Conservation (phyloP, 805 yeast species). For the Yamadazyma phyllophila region DNA sequence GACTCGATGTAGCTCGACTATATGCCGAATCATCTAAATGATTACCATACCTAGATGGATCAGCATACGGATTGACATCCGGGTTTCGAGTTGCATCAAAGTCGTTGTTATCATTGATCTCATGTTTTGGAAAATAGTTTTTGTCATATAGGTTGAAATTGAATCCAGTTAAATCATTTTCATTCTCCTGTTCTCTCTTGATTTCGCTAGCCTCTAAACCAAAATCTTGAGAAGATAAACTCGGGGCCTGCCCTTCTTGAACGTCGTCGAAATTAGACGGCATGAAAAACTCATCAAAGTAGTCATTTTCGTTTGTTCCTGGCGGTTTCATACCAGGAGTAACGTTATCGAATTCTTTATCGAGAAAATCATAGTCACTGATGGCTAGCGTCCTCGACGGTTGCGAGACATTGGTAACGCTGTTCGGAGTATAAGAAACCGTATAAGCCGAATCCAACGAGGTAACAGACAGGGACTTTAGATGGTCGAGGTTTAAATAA, state of each 20-base stretch:
- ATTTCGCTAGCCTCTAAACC: not conserved
- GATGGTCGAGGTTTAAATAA: conserved; percentile 12
- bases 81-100: not conserved
- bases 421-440: not conserved
- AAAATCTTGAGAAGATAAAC: not conserved
- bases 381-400: conserved; percentile 7
- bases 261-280: conserved; percentile 12
- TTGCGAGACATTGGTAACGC: not conserved
- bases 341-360: conserved; percentile 15
- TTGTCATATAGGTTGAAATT: conserved; percentile 16
- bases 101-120: not conserved
- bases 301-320: conserved; percentile 15
- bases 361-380: conserved; percentile 13
- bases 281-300: conserved; percentile 13
- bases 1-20: no score
- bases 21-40: not conserved
- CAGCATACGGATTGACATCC: not conserved
- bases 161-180: conserved; percentile 20
- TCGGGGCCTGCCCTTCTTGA: conserved; percentile 3
- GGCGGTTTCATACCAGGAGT: conserved; percentile 38
- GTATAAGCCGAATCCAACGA: conserved; percentile 5
- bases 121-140: not conserved
- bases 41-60: not conserved
- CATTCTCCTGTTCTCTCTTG: conserved; percentile 1
- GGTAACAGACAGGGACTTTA: conserved; percentile 3